These are phyloP conservation scores for Globisporangium ultimum DNA, from an alignment of 352 stramenopile species.

Conservation along the genomic window DNA sequence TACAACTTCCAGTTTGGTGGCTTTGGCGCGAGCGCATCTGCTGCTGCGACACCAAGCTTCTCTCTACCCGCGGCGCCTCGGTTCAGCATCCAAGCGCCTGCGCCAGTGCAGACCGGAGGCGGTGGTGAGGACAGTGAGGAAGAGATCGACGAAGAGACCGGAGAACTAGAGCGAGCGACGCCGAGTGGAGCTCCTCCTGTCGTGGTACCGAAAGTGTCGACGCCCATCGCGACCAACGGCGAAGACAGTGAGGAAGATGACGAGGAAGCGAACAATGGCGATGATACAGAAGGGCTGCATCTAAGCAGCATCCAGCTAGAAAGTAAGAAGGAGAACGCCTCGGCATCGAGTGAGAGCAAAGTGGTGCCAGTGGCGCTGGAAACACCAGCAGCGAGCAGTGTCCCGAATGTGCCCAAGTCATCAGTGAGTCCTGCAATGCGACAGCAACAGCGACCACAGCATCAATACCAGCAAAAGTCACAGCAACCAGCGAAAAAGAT, in stretches of 20 bases:
- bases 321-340: not conserved
- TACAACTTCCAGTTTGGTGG: constrained; percentile 54
- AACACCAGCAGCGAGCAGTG: not conserved
- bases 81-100: constrained; percentile 19
- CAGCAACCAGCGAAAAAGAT: not conserved
- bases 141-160: constrained; percentile 22
- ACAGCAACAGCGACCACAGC: not conserved
- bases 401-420: not conserved
- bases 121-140: constrained; percentile 42
- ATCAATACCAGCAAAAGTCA: constrained; percentile 2
- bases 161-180: not conserved
- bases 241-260: constrained; percentile 23
- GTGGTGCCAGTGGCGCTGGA: too few species aligned
- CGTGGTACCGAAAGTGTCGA: not conserved
- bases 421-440: not conserved
- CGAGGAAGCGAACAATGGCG: constrained; percentile 7
- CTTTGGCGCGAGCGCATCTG: constrained; percentile 19
- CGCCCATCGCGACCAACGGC: constrained; percentile 3
- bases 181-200: too few species aligned
- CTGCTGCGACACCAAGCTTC: constrained; percentile 23
- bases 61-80: constrained; percentile 16
- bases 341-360: not conserved
- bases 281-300: not conserved
- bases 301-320: not conserved
- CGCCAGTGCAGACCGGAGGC: constrained; percentile 11